Evolutionary conservation across 202 grass and related monocot genomes (phyloP), one percentile per base, ranked within the genome.

Genomic region (Panicum hallii): DNA sequence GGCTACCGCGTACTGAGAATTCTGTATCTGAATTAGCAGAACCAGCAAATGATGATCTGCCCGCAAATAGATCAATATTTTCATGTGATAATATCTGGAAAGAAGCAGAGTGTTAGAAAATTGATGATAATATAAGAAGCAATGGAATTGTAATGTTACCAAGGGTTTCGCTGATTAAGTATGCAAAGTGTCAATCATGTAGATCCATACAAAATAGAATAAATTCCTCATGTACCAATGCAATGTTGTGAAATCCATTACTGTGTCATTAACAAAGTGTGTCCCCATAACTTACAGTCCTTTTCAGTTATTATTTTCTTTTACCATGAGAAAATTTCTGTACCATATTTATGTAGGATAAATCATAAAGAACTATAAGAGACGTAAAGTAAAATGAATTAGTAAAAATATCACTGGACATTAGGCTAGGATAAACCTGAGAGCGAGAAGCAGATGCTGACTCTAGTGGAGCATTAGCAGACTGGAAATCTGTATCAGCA

Each of bases 21-120:
- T 89, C 88, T 28, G 44, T 67, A 66, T 64, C 84, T 82, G 92
- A 84, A 81, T 81, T 79, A 84, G 30, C 67, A 10, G 80, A 75
- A 69, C 71, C 45, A 81, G 76, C 43, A 91, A 90, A 84, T 11
- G 77, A 71, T 32, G 87, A 58, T 65, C 80, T 86, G 9, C 58
- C 62, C 40, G 75, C 87, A 93, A 97, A 94, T 42, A 94, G 82
- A 94, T 93, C 90, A 53, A 88, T 60, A 34, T 74, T 87, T 36
- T 50, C 87, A 92, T 97, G 87, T 34, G 83, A 84, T 74, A 36
- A 49, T 14, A 86, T 80, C 60, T 11, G 14, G 16, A 49, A 55
- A 71, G n/a, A 72, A 26, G 49, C 54, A 70, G 12, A n/a, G 20
- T 64, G 22, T 73, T 67, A 63, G 17, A 19, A 73, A 56, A 38